Percentiles rank a stretch among this genome's conserved stretches.
Conservation (phyloP, 148 eudicot species). For the Rhododendron williamsianum region DNA sequence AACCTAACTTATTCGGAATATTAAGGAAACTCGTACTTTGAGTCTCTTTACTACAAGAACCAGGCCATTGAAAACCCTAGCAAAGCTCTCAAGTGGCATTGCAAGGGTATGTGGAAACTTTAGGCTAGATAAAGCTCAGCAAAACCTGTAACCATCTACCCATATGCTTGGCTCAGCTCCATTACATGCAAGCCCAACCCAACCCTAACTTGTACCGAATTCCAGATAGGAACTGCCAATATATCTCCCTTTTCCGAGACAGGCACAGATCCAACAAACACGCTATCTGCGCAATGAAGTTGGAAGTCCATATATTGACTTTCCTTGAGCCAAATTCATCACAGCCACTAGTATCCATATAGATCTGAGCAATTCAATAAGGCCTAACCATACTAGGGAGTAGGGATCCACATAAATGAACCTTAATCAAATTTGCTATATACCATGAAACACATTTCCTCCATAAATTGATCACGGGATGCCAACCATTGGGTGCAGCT, state of each 20-base stretch:
- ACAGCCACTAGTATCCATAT: neutral
- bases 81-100: neutral
- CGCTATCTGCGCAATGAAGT: neutral
- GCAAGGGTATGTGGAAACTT: neutral
- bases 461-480: neutral
- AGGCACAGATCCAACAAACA: neutral
- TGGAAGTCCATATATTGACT: neutral
- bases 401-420: neutral
- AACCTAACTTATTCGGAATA: neutral
- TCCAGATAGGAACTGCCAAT: neutral
- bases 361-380: neutral
- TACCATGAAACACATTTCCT: neutral
- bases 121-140: neutral
- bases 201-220: neutral
- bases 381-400: neutral
- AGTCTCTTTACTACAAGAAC: neutral
- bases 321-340: neutral
- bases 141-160: neutral
- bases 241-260: neutral
- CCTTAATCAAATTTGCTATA: neutral
- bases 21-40: neutral
- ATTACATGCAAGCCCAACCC: neutral
- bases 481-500: neutral
- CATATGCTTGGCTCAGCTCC: neutral
- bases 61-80: neutral